These are phyloP conservation scores for Fusarium longipes DNA, from an alignment of 2,329 filamentous ascomycete species.

Conservation along the genomic window DNA sequence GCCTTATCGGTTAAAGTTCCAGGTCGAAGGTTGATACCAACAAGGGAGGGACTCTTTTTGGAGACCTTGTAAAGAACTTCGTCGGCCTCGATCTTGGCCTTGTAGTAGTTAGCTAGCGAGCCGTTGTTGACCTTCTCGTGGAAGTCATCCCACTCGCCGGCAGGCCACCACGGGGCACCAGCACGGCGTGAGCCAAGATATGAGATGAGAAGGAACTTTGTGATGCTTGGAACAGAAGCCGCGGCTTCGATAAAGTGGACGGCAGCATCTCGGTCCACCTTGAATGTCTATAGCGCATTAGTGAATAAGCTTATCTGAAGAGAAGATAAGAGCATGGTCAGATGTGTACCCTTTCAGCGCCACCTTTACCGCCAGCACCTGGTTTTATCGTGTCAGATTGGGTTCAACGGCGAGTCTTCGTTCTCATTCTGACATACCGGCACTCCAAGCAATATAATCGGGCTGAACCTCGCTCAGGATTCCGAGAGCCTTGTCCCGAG, in stretches of 20 bases:
- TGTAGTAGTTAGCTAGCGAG: constrained; percentile 64
- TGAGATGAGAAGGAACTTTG: constrained; percentile 73
- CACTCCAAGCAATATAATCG: constrained; percentile 76
- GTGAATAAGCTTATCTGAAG: constrained; percentile 7
- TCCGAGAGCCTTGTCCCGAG: constrained; percentile 67
- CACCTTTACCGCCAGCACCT: constrained; percentile 71
- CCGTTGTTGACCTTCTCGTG: constrained; percentile 55
- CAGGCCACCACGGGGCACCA: constrained; percentile 67
- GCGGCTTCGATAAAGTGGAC: constrained; percentile 71
- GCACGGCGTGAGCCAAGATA: constrained; percentile 66
- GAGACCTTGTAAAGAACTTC: constrained; percentile 64
- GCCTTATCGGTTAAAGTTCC: constrained; percentile 62
- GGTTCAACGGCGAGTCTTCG: not conserved
- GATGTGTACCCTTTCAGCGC: constrained; percentile 57
- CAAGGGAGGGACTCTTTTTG: constrained; percentile 56
- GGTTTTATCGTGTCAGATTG: constrained; percentile 25
- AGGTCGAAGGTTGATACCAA: constrained; percentile 65
- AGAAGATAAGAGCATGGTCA: not conserved
- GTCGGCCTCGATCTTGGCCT: constrained; percentile 71
- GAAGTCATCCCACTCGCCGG: constrained; percentile 60
- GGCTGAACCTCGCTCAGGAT: constrained; percentile 71
- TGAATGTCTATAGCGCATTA: constrained; percentile 59
- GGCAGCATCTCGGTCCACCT: constrained; percentile 72
- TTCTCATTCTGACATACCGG: constrained; percentile 60
- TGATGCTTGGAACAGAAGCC: constrained; percentile 63